Evolutionary conservation across 2,329 filamentous ascomycete genomes (phyloP).

Genomic region (Fonsecaea pugnacius): DNA sequence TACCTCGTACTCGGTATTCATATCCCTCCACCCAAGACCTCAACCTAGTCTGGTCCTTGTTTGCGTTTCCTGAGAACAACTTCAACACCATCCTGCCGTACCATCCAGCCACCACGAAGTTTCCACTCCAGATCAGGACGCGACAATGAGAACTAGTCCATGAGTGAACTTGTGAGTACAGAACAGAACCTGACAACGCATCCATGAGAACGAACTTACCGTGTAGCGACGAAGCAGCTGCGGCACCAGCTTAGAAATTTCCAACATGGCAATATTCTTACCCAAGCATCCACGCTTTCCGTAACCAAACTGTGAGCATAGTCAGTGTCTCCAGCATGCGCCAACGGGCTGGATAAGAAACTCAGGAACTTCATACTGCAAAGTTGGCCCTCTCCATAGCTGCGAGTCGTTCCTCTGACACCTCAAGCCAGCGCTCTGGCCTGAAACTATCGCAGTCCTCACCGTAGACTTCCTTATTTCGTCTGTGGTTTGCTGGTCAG

Average conservation of each 20-base stretch:
- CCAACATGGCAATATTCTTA: conserved; percentile 37
- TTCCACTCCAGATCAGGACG: conserved; percentile 22
- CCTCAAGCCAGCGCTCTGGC: conserved; percentile 73
- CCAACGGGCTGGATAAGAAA: neutral
- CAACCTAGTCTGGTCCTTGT: neutral
- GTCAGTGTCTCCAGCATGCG: neutral
- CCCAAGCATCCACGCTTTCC: conserved; percentile 51
- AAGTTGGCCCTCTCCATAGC: conserved; percentile 52
- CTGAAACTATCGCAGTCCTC: conserved; percentile 66
- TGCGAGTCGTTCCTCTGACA: conserved; percentile 44
- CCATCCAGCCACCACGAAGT: conserved; percentile 25
- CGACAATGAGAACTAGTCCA: conserved; percentile 16
- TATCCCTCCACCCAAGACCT: too few relatives aligned
- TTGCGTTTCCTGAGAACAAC: neutral
- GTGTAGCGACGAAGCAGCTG: conserved; percentile 30
- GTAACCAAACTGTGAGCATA: conserved; percentile 50
- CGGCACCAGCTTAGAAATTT: conserved; percentile 39
- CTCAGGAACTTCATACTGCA: conserved; percentile 5
- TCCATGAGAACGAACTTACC: conserved; percentile 11
- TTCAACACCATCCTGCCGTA: conserved; percentile 23
- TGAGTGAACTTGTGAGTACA: neutral
- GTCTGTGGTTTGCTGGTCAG: conserved; percentile 6
- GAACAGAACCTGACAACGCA: neutral
- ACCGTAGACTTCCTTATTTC: conserved; percentile 45
- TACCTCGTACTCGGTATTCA: neutral